A percentile compares a stretch with the other conserved stretches of the same genome.
Conservation (phyloP, 208 protist genomes). For the Angomonas deanei region DNA sequence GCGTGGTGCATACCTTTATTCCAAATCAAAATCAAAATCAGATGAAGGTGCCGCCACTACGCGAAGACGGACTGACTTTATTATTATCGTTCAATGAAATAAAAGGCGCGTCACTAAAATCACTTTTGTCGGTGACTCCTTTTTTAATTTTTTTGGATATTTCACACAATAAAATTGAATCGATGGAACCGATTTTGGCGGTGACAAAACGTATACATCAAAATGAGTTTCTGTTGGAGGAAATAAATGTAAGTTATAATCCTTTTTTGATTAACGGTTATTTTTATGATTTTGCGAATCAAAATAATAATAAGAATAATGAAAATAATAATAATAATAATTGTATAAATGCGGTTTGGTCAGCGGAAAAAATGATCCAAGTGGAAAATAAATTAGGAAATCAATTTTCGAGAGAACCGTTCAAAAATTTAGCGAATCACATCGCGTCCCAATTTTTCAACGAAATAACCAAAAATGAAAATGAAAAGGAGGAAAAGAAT, state of each 20-base stretch:
- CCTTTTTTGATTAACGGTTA: conserved; percentile 29
- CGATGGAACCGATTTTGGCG: conserved; percentile 7
- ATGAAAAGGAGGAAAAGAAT: no score
- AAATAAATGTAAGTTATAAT: conserved; percentile 16
- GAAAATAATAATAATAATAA: no score
- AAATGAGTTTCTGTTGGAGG: not conserved
- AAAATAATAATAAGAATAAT: not conserved
- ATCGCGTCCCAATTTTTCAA: not conserved
- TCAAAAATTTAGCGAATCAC: not conserved
- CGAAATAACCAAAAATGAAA: not conserved
- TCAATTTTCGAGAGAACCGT: not conserved
- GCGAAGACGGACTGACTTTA: conserved; percentile 6
- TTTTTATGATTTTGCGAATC: conserved; percentile 5
- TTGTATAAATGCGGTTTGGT: no score
- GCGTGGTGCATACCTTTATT: not conserved
- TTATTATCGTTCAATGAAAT: conserved; percentile 12
- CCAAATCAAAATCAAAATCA: not conserved
- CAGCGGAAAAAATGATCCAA: no score
- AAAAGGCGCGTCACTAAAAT: not conserved
- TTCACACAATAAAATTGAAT: conserved; percentile 29
- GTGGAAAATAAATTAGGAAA: not conserved
- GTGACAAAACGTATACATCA: no score
- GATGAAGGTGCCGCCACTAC: not conserved
- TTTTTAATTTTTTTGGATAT: conserved; percentile 19
- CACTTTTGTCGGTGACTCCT: conserved; percentile 1